phyloP scores from a whole-genome alignment of 2,329 filamentous ascomycete species.

The Emmonsiellopsis sp. region DNA sequence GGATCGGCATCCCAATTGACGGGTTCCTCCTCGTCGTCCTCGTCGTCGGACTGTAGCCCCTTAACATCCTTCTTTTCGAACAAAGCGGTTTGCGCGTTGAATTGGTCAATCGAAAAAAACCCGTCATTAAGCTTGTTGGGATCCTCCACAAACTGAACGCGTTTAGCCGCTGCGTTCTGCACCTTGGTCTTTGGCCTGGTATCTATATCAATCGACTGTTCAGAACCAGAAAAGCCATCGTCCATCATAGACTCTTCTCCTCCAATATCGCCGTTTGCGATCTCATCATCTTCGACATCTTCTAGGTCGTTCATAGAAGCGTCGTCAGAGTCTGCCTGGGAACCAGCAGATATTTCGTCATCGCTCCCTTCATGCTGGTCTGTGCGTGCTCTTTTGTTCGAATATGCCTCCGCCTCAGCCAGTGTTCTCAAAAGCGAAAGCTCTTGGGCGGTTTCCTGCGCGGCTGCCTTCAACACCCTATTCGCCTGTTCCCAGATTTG shows the following conservation, averaged over 20 bases:
- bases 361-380: not conserved
- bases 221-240: not conserved
- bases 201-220: constrained; percentile 7
- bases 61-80: constrained; percentile 77
- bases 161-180: constrained; percentile 24
- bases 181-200: constrained; percentile 16
- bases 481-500: constrained; percentile 94
- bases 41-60: constrained; percentile 64
- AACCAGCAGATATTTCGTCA: not conserved
- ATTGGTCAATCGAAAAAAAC: constrained; percentile 95
- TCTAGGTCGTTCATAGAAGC: not conserved
- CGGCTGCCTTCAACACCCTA: constrained; percentile 64
- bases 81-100: constrained; percentile 87
- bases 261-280: not conserved
- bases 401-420: constrained; percentile 5
- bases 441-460: constrained; percentile 44
- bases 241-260: not conserved
- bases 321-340: not conserved
- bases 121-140: constrained; percentile 86
- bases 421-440: constrained; percentile 28
- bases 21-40: constrained; percentile 69
- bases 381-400: not conserved
- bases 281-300: not conserved
- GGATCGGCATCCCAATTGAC: constrained; percentile 83
- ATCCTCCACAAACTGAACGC: constrained; percentile 52